Conservation (phyloP, 208 protist species). For the Leishmania guyanensis region DNA sequence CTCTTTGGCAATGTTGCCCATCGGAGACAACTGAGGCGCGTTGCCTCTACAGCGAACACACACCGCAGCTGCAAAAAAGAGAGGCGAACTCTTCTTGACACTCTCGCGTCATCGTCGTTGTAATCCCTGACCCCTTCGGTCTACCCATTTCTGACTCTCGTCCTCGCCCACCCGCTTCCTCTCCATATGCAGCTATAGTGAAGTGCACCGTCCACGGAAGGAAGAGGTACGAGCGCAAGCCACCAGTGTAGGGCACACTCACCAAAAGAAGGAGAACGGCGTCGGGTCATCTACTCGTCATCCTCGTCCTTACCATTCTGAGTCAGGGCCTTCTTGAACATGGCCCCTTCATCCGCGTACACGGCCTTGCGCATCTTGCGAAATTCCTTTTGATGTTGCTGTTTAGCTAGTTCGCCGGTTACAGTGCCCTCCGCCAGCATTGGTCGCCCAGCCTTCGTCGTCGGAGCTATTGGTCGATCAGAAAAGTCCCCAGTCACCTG, state of each 20-base stretch:
- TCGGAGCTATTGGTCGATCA: conserved; percentile 43
- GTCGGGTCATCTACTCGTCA: conserved; percentile 30
- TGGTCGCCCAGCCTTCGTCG: conserved; percentile 59
- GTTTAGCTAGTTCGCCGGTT: conserved; percentile 54
- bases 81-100: not conserved
- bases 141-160: not conserved
- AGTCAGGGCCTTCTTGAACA: conserved; percentile 69
- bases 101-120: not conserved
- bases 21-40: not conserved
- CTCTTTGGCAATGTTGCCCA: not conserved
- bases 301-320: conserved; percentile 52
- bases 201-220: not conserved
- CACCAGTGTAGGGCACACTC: not conserved
- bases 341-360: conserved; percentile 87
- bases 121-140: not conserved
- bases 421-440: conserved; percentile 59
- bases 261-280: not conserved
- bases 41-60: not conserved
- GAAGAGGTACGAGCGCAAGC: not conserved
- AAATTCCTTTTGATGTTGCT: conserved; percentile 68
- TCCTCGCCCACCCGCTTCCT: too few species aligned
- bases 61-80: not conserved
- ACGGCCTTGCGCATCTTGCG: conserved; percentile 78
- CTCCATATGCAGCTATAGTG: not conserved
- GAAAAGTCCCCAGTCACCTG: conserved; percentile 33